Conservation (phyloP, 768 basidiomycete genomes). For the Mrakia frigida region DNA sequence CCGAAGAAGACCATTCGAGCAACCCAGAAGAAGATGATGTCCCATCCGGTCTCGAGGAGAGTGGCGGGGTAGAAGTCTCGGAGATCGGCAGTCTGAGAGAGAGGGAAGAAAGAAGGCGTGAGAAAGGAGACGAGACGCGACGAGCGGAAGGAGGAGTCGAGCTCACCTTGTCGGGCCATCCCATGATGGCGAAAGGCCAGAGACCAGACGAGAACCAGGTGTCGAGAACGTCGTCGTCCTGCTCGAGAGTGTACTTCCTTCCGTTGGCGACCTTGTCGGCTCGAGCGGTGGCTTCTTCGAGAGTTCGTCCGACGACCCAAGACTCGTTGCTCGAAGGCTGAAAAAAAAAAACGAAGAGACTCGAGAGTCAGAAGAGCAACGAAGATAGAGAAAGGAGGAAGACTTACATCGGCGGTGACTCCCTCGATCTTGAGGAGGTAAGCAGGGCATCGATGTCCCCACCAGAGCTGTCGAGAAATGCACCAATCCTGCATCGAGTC, state of each 20-base stretch:
- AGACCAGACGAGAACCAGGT: conserved; percentile 98
- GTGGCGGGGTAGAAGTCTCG: conserved; percentile 78
- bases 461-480: conserved; percentile 97
- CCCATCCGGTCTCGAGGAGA: conserved; percentile 97
- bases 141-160: background rate
- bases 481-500: conserved; percentile 98
- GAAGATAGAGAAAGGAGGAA: background rate
- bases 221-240: conserved; percentile 95
- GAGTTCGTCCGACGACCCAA: conserved; percentile 85
- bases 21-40: conserved; percentile 99
- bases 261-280: conserved; percentile 60
- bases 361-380: background rate
- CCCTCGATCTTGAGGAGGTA: conserved; percentile 87
- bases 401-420: conserved; percentile 55
- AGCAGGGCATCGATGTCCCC: conserved; percentile 95
- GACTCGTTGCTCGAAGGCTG: conserved; percentile 65
- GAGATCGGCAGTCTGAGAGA: conserved; percentile 64
- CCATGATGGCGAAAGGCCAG: conserved; percentile 96
- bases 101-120: background rate
- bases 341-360: background rate
- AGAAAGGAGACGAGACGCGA: background rate
- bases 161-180: conserved; percentile 86
- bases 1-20: conserved; percentile 97
- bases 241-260: conserved; percentile 66
- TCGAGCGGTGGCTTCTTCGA: conserved; percentile 72